Percentiles rank a stretch among this genome's conserved stretches.
Evolutionary conservation across 2,329 filamentous ascomycete genomes (phyloP).

Genomic region (Geosmithia morbida): DNA sequence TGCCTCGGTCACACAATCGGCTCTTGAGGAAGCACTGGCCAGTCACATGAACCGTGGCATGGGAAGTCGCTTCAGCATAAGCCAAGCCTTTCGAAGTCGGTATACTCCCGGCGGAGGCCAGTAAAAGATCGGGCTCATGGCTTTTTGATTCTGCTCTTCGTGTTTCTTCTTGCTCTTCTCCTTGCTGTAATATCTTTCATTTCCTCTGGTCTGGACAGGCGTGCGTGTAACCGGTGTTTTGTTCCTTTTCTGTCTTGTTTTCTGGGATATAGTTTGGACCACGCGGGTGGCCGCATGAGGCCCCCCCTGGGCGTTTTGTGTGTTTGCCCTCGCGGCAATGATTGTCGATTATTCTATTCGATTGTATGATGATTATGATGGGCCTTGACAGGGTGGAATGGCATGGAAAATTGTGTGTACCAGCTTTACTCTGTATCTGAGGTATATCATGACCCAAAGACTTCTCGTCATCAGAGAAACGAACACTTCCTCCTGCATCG

Average conservation of each 20-base stretch:
- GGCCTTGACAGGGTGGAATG: background rate
- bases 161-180: background rate
- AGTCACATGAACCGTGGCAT: constrained; percentile 27
- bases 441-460: background rate
- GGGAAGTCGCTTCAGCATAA: constrained; percentile 47
- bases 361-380: background rate
- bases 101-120: constrained; percentile 23
- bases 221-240: background rate
- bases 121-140: background rate
- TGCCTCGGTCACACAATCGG: constrained; percentile 67
- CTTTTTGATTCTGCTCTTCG: background rate
- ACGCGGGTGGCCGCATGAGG: background rate
- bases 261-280: background rate
- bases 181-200: background rate
- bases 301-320: background rate
- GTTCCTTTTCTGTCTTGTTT: background rate
- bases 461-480: too few relatives aligned
- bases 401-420: background rate
- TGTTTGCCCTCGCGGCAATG: background rate
- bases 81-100: constrained; percentile 49
- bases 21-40: constrained; percentile 62
- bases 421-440: too few relatives aligned
- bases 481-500: too few relatives aligned
- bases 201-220: background rate
- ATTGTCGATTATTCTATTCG: background rate